A percentile compares a stretch with the other conserved stretches of the same genome.
phyloP scores from a whole-genome alignment of 2,329 filamentous ascomycete species.

The Elsinoe necatrix region DNA sequence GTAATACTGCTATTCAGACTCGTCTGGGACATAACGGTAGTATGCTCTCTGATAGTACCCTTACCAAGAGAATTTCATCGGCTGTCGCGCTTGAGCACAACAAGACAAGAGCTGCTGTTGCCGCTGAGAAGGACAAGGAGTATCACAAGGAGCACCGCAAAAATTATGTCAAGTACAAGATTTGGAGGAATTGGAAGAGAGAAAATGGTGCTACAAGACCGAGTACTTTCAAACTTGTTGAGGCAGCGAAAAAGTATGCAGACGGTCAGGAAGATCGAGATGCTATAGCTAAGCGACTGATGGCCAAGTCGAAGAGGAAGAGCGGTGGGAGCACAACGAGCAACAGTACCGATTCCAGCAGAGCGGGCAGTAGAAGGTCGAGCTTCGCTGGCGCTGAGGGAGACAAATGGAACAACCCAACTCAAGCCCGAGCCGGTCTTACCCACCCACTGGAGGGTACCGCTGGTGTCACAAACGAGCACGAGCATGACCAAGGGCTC shows the following conservation, averaged over 20 bases:
- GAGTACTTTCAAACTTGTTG: neutral
- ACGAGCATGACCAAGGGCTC: too few species aligned
- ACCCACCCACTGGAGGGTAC: too few species aligned
- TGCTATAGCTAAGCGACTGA: neutral
- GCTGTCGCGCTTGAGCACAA: conserved; percentile 23
- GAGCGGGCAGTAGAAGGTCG: neutral
- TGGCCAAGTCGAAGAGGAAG: neutral
- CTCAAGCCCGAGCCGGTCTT: neutral
- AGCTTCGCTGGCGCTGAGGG: neutral
- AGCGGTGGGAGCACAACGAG: neutral
- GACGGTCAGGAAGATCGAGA: neutral
- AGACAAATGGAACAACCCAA: neutral
- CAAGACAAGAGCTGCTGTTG: neutral
- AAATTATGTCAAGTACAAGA: conserved; percentile 16
- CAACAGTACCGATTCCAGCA: neutral
- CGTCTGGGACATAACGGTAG: conserved; percentile 30
- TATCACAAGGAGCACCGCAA: conserved; percentile 12
- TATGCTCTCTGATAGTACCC: conserved; percentile 28
- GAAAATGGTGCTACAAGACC: neutral
- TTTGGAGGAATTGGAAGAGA: conserved; percentile 6
- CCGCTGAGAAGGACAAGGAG: neutral
- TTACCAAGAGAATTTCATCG: conserved; percentile 31
- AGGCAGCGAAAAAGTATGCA: conserved; percentile 1
- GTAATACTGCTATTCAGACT: conserved; percentile 29
- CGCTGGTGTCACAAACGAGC: too few species aligned